Evolutionary conservation across 1,284 basidiomycete species (phyloP).

Genomic region (Meripilus lineatus): DNA sequence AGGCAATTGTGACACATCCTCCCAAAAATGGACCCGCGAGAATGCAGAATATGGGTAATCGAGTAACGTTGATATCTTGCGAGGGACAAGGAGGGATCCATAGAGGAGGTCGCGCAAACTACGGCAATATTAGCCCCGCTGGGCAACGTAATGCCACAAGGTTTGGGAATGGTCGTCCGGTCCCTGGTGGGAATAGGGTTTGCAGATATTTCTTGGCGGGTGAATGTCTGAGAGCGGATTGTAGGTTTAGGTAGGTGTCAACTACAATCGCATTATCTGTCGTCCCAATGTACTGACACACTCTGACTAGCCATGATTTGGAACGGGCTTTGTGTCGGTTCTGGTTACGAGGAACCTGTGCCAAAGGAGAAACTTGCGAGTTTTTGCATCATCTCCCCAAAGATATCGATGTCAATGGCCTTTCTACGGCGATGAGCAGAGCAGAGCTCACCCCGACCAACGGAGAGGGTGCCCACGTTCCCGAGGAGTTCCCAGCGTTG

Average conservation of each 20-base stretch:
- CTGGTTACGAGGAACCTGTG: constrained; percentile 95
- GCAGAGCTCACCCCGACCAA: constrained; percentile 52
- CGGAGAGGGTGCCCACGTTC: constrained; percentile 36
- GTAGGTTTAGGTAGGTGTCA: constrained; percentile 83
- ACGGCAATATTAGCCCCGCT: constrained; percentile 14
- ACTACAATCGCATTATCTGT: constrained; percentile 3
- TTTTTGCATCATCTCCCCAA: constrained; percentile 88
- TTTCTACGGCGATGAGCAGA: constrained; percentile 68
- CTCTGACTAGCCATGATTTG: constrained; percentile 86
- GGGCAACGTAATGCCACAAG: constrained; percentile 40
- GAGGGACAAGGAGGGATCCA: constrained; percentile 35
- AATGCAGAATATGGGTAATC: constrained; percentile 55
- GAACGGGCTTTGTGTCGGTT: constrained; percentile 94
- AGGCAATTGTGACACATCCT: constrained; percentile 43
- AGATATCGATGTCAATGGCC: constrained; percentile 62
- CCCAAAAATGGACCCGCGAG: constrained; percentile 39
- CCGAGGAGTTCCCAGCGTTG: constrained; percentile 89
- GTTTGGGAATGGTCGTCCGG: constrained; percentile 50
- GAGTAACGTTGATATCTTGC: constrained; percentile 57
- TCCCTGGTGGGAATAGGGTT: constrained; percentile 65
- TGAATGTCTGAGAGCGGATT: constrained; percentile 93
- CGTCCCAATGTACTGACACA: neutral
- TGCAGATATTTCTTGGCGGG: constrained; percentile 97
- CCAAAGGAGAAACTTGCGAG: constrained; percentile 88
- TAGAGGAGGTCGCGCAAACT: constrained; percentile 41